Evolutionary conservation across 257 asterid species (phyloP).

Genomic region (Plantago major): DNA sequence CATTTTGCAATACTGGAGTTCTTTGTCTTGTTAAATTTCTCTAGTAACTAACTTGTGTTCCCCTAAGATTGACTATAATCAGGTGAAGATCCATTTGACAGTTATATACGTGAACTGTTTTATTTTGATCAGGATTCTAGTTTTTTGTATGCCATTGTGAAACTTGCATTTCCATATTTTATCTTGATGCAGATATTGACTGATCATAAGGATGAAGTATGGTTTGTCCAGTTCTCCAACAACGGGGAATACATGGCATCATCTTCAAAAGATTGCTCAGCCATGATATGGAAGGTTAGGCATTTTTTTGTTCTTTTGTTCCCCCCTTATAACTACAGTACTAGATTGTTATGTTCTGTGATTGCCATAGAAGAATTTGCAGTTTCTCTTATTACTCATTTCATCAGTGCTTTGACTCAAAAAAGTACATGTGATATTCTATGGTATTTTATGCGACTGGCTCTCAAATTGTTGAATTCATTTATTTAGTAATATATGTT

Average conservation of each 20-base stretch:
- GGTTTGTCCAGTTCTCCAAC: constrained; percentile 77
- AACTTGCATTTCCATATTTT: constrained; percentile 21
- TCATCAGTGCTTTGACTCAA: constrained; percentile 8
- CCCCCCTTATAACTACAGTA: constrained; percentile 5
- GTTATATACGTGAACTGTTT: no score
- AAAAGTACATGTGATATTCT: neutral
- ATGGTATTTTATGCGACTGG: neutral
- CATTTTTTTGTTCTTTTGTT: constrained; percentile 7
- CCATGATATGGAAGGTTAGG: constrained; percentile 62
- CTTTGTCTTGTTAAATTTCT: neutral
- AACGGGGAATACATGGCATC: constrained; percentile 18
- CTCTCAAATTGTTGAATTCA: constrained; percentile 7
- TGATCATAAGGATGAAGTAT: constrained; percentile 73
- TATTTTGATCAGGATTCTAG: neutral
- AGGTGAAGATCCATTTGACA: no score
- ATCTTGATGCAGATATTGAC: constrained; percentile 59
- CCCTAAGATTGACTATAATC: no score
- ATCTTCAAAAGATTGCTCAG: constrained; percentile 10
- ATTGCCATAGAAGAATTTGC: neutral
- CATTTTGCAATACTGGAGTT: neutral
- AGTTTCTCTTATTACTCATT: neutral
- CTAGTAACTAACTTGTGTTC: neutral
- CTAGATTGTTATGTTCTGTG: constrained; percentile 14
- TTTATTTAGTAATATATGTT: neutral
- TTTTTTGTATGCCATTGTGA: constrained; percentile 20